phyloP scores from a whole-genome alignment of 148 eudicot species.

The Gaultheria prostrata region DNA sequence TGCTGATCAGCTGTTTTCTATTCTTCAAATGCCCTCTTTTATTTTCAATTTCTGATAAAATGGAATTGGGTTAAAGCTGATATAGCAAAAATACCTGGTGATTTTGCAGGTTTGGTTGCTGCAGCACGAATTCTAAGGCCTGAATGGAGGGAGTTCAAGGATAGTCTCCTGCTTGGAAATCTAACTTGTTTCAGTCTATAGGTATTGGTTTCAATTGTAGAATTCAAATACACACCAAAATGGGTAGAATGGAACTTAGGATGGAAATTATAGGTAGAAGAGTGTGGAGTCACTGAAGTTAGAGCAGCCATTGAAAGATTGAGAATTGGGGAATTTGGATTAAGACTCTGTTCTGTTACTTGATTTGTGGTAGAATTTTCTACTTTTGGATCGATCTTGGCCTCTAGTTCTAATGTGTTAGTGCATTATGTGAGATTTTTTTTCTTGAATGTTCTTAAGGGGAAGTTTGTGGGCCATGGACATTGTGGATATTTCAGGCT shows the following conservation, averaged over 20 bases:
- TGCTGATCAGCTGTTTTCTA: neutral
- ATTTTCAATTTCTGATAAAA: neutral
- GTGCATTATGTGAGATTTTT: neutral
- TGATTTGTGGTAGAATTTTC: neutral
- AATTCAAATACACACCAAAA: slow-evolving; percentile 25
- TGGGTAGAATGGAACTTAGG: slow-evolving; percentile 30
- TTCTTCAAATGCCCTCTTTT: neutral
- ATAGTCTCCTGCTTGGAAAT: neutral
- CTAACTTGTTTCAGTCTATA: neutral
- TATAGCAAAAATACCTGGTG: slow-evolving; percentile 66
- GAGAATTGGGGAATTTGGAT: neutral
- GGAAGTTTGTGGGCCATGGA: neutral
- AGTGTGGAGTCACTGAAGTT: slow-evolving; percentile 36
- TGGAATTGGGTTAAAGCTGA: neutral
- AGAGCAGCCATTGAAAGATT: slow-evolving; percentile 43
- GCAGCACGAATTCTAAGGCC: slow-evolving; percentile 52
- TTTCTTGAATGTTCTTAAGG: slow-evolving; percentile 14
- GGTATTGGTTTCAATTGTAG: slow-evolving; percentile 24
- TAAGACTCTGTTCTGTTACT: neutral
- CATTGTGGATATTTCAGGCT: slow-evolving; percentile 33
- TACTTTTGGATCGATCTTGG: neutral
- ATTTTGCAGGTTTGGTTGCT: slow-evolving; percentile 88
- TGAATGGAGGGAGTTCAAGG: slow-evolving; percentile 11
- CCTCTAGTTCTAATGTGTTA: slow-evolving; percentile 9
- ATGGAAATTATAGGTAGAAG: slow-evolving; percentile 45